Evolutionary conservation across 306 rosid species (phyloP).

Genomic region (Cercis canadensis): DNA sequence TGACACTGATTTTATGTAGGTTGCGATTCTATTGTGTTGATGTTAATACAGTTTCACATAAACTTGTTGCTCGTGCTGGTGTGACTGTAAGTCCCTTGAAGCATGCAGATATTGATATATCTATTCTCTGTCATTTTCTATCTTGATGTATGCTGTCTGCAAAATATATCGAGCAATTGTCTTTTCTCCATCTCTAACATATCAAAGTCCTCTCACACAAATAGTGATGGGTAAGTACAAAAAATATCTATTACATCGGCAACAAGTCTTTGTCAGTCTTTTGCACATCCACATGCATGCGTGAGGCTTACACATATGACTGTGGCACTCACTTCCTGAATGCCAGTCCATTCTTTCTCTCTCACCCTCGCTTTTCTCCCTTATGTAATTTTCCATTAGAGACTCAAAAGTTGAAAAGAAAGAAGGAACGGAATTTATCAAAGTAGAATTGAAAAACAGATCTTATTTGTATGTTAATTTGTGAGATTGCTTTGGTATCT

Average conservation of each 20-base stretch:
- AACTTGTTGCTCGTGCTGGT: conserved; percentile 80
- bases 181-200: background rate
- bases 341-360: too few relatives aligned
- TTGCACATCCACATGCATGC: too few relatives aligned
- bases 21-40: conserved; percentile 75
- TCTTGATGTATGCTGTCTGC: conserved; percentile 17
- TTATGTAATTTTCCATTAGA: too few relatives aligned
- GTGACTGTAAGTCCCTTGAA: conserved; percentile 75
- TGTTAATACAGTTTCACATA: conserved; percentile 78
- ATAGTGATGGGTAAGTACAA: background rate
- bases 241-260: background rate
- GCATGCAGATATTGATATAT: conserved; percentile 17
- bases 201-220: conserved; percentile 4
- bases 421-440: too few relatives aligned
- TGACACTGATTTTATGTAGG: conserved; percentile 52
- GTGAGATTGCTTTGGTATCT: conserved; percentile 14
- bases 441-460: too few relatives aligned
- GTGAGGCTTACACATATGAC: too few relatives aligned
- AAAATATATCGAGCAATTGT: conserved; percentile 7
- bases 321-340: too few relatives aligned
- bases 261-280: background rate
- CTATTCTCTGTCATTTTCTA: conserved; percentile 25
- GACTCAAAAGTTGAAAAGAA: too few relatives aligned
- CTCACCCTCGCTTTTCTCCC: too few relatives aligned
- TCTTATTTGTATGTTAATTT: background rate